phyloP scores from a whole-genome alignment of 495 filamentous ascomycete species.

The Xylaria nigripes region DNA sequence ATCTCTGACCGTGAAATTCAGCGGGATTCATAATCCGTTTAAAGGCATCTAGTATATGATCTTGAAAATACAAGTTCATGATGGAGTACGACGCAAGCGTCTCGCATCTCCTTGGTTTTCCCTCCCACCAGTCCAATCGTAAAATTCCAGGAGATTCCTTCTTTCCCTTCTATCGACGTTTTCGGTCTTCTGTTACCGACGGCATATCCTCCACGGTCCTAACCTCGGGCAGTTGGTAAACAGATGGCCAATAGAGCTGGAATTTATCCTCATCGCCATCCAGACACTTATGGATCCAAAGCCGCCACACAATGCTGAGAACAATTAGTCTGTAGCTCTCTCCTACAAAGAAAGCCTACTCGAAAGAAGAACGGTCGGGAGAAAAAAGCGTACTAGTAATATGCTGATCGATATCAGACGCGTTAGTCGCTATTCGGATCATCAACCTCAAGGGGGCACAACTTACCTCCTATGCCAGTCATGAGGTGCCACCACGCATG shows the following conservation, averaged over 20 bases:
- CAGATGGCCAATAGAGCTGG: constrained; percentile 60
- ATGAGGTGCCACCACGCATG: constrained; percentile 93
- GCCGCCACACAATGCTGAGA: constrained; percentile 76
- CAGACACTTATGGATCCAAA: constrained; percentile 76
- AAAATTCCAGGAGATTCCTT: too few species aligned
- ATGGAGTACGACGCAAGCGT: too few species aligned
- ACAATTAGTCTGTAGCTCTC: constrained; percentile 50
- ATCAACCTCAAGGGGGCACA: not conserved
- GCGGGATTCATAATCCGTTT: too few species aligned
- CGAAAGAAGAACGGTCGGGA: not conserved
- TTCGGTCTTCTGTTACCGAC: constrained; percentile 17
- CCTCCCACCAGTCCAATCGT: too few species aligned
- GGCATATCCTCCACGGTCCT: constrained; percentile 17
- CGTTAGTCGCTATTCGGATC: not conserved
- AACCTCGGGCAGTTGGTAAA: constrained; percentile 59
- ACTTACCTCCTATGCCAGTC: constrained; percentile 35
- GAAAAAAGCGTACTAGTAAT: constrained; percentile 10
- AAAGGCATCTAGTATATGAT: too few species aligned
- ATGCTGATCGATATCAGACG: constrained; percentile 40
- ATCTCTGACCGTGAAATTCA: too few species aligned
- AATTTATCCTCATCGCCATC: constrained; percentile 71
- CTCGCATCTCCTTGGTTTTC: too few species aligned
- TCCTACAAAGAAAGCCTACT: not conserved
- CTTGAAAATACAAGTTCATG: too few species aligned
- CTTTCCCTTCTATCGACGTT: constrained; percentile 29